Percentiles rank a stretch among this genome's conserved stretches.
These are phyloP conservation scores for Huntiella omanensis DNA, from an alignment of 2,329 filamentous ascomycete genomes.

Conservation along the genomic window DNA sequence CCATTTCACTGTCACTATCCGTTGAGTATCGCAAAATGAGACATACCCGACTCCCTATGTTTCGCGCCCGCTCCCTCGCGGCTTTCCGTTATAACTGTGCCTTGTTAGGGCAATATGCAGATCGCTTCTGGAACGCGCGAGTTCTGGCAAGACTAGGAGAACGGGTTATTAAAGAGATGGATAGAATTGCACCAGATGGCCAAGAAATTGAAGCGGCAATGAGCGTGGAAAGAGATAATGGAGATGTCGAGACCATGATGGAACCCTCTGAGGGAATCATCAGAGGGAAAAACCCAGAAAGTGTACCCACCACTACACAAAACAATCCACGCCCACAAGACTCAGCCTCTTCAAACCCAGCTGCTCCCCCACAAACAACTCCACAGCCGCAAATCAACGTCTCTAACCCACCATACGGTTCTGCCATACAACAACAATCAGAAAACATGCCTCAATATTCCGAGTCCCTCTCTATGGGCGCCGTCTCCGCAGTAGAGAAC, in stretches of 20 bases:
- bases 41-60: constrained; percentile 39
- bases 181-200: constrained; percentile 30
- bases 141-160: constrained; percentile 36
- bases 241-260: too few relatives aligned
- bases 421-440: neutral
- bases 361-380: too few relatives aligned
- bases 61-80: constrained; percentile 33
- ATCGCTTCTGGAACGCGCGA: constrained; percentile 37
- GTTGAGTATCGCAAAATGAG: constrained; percentile 47
- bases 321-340: too few relatives aligned
- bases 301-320: neutral
- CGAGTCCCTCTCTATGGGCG: neutral
- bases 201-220: constrained; percentile 17
- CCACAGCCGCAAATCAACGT: too few relatives aligned
- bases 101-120: constrained; percentile 32
- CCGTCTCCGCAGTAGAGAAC: neutral
- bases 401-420: too few relatives aligned
- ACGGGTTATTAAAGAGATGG: constrained; percentile 36
- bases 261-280: too few relatives aligned
- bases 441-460: constrained; percentile 2
- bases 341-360: too few relatives aligned
- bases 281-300: too few relatives aligned
- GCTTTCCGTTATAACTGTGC: constrained; percentile 36
- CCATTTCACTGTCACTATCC: constrained; percentile 39
- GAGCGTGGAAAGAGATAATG: neutral